Percentiles rank a stretch among this genome's conserved stretches.
Evolutionary conservation across 202 grass and related monocot genomes (phyloP).

Genomic region (Bolboschoenoplectus hybrid): DNA sequence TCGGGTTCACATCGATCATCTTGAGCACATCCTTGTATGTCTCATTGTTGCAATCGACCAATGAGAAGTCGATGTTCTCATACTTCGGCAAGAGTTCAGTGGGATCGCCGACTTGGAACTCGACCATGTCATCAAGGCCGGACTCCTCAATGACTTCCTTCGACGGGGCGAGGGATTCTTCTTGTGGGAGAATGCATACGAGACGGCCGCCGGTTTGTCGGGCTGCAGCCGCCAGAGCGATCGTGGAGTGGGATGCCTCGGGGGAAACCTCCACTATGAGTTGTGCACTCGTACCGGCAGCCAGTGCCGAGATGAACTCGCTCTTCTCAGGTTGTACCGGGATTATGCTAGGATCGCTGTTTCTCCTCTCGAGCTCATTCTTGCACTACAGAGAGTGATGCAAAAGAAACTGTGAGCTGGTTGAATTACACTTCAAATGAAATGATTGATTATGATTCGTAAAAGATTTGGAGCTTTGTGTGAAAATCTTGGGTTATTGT

Average conservation of each 20-base stretch:
- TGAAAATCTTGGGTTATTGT: not conserved
- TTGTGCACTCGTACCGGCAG: conserved; percentile 46
- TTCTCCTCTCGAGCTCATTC: conserved; percentile 36
- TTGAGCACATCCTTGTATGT: conserved; percentile 41
- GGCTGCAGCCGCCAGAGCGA: conserved; percentile 46
- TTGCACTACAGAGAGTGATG: conserved; percentile 21
- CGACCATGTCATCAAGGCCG: conserved; percentile 47
- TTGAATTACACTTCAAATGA: not conserved
- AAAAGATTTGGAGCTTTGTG: not conserved
- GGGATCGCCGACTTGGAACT: conserved; percentile 47
- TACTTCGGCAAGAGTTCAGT: conserved; percentile 47
- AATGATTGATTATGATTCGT: conserved; percentile 10
- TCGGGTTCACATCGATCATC: conserved; percentile 43
- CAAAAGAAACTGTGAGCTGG: conserved; percentile 11
- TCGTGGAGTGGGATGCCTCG: conserved; percentile 47
- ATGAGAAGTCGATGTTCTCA: conserved; percentile 48
- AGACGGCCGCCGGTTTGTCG: conserved; percentile 47
- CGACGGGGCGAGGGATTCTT: conserved; percentile 31
- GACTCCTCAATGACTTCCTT: conserved; percentile 48
- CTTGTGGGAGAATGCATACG: conserved; percentile 47
- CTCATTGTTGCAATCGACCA: conserved; percentile 46
- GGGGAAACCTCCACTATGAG: conserved; percentile 50
- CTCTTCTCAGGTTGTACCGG: conserved; percentile 40
- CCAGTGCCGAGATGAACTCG: conserved; percentile 52
- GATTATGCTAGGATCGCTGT: conserved; percentile 25